Conservation (phyloP, 1,284 basidiomycete genomes). For the Pseudomicrostroma phylloplanum region DNA sequence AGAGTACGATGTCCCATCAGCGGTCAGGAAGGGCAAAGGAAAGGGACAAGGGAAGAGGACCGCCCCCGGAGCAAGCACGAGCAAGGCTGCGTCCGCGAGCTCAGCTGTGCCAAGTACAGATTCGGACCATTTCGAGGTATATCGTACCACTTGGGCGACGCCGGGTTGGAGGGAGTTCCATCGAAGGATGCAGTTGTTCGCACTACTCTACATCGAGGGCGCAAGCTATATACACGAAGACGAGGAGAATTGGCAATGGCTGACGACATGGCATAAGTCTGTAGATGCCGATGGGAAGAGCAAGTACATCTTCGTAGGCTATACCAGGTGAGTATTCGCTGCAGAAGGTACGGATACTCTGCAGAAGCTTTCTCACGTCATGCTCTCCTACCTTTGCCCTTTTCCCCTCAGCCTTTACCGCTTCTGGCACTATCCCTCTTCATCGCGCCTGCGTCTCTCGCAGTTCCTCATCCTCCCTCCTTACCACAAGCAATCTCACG, state of each 20-base stretch:
- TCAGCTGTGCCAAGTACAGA: background rate
- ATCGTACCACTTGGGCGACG: constrained; percentile 66
- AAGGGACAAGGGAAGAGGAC: constrained; percentile 55
- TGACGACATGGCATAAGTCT: constrained; percentile 69
- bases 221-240: constrained; percentile 65
- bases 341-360: no score
- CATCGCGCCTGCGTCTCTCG: constrained; percentile 50
- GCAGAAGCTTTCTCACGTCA: no score
- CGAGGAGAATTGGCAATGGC: constrained; percentile 53
- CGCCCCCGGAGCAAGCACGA: constrained; percentile 45
- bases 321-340: constrained; percentile 19
- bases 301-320: constrained; percentile 50
- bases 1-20: constrained; percentile 62
- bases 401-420: constrained; percentile 21
- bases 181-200: constrained; percentile 87
- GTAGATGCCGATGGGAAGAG: constrained; percentile 64
- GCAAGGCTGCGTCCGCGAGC: constrained; percentile 41
- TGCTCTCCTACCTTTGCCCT: no score
- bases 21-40: constrained; percentile 40
- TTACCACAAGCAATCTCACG: constrained; percentile 78
- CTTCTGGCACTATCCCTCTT: constrained; percentile 40
- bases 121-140: constrained; percentile 30
- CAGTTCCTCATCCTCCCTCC: constrained; percentile 92
- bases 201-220: constrained; percentile 88
- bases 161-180: constrained; percentile 88